phyloP scores from a whole-genome alignment of 805 yeast species.

The Lipomyces yamadae region DNA sequence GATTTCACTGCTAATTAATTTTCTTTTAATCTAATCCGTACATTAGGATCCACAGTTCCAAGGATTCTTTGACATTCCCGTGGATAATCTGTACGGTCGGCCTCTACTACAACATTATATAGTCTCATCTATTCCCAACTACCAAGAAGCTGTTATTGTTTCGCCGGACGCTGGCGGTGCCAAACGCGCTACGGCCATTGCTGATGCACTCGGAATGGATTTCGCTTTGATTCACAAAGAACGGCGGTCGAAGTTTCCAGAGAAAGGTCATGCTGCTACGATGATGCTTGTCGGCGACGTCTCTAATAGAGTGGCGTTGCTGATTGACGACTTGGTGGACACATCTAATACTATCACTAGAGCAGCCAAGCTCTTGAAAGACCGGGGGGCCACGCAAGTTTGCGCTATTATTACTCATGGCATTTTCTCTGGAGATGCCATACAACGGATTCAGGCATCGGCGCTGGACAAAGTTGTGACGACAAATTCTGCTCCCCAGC shows the following conservation, averaged over 20 bases:
- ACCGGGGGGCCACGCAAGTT: slow-evolving; percentile 87
- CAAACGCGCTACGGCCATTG: slow-evolving; percentile 91
- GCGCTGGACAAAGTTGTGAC: slow-evolving; percentile 83
- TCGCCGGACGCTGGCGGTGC: slow-evolving; percentile 99
- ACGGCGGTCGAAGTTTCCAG: slow-evolving; percentile 54
- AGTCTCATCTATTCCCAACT: slow-evolving; percentile 73
- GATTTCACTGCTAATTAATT: neutral
- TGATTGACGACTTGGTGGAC: slow-evolving; percentile 92
- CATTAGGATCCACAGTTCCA: slow-evolving; percentile 86
- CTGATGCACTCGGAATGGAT: slow-evolving; percentile 84
- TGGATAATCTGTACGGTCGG: slow-evolving; percentile 87
- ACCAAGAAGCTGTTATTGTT: slow-evolving; percentile 83
- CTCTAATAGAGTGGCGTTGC: slow-evolving; percentile 79
- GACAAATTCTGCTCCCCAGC: slow-evolving; percentile 91
- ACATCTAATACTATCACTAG: slow-evolving; percentile 90
- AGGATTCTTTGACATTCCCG: slow-evolving; percentile 95
- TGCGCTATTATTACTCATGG: slow-evolving; percentile 93
- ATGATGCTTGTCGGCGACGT: slow-evolving; percentile 98
- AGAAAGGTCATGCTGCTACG: slow-evolving; percentile 59
- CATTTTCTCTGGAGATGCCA: slow-evolving; percentile 88
- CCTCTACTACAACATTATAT: slow-evolving; percentile 89
- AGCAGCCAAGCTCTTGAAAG: slow-evolving; percentile 89
- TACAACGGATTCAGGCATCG: slow-evolving; percentile 66
- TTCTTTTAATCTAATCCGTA: neutral
- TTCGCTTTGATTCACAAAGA: slow-evolving; percentile 97